These are phyloP conservation scores for Anisodus acutangulus DNA, from an alignment of 257 asterid genomes.

Conservation along the genomic window DNA sequence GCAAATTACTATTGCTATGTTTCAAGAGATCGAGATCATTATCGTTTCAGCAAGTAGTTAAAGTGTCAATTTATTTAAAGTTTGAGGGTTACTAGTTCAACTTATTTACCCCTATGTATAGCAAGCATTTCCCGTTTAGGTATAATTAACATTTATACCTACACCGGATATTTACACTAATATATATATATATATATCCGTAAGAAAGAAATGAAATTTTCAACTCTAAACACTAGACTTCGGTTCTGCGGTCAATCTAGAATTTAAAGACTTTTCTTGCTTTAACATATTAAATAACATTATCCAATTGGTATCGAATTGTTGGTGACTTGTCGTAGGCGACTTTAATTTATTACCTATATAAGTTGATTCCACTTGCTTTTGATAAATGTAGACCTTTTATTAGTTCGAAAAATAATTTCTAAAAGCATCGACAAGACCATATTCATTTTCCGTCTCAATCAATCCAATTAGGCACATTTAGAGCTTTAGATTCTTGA, in stretches of 20 bases:
- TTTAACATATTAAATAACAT: not conserved
- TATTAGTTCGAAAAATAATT: not conserved
- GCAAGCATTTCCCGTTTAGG: too few species aligned
- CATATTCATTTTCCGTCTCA: not conserved
- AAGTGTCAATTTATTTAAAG: not conserved
- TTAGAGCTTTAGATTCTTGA: constrained; percentile 14
- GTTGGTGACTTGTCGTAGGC: not conserved
- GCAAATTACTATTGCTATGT: too few species aligned
- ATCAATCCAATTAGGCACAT: not conserved
- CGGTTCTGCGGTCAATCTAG: not conserved
- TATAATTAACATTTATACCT: not conserved
- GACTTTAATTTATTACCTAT: not conserved
- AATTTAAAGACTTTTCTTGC: not conserved
- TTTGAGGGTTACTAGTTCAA: not conserved
- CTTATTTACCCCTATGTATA: too few species aligned
- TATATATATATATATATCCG: too few species aligned
- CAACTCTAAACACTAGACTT: not conserved
- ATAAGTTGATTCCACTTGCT: constrained; percentile 10
- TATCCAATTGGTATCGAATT: constrained; percentile 23
- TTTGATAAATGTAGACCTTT: constrained; percentile 12
- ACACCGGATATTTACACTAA: too few species aligned
- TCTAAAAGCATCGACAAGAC: not conserved
- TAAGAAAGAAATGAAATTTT: not conserved
- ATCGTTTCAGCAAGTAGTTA: not conserved
- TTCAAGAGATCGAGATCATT: too few species aligned